Conservation (phyloP, 1,284 basidiomycete species). For the Sphaerobolus stellatus region DNA sequence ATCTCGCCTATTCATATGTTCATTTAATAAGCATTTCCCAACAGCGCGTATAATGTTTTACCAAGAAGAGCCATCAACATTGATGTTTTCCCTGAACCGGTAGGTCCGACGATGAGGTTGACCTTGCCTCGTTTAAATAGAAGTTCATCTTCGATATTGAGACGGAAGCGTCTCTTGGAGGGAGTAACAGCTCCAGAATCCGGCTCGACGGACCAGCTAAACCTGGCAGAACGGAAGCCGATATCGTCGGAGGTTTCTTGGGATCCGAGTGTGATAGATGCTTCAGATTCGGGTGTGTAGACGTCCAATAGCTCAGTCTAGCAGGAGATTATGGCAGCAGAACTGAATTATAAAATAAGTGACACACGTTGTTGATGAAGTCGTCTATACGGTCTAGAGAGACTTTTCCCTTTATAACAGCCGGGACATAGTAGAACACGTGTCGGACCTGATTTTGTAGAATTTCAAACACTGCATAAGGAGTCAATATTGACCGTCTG, state of each 20-base stretch:
- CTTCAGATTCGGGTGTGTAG: slow-evolving; percentile 32
- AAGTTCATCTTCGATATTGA: slow-evolving; percentile 50
- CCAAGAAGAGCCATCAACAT: slow-evolving; percentile 52
- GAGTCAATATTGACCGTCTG: too few relatives aligned
- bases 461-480: not conserved
- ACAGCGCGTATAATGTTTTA: slow-evolving; percentile 6
- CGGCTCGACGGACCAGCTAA: slow-evolving; percentile 44
- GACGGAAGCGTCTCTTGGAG: slow-evolving; percentile 39
- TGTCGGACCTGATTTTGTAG: not conserved
- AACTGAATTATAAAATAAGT: too few relatives aligned
- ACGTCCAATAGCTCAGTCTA: slow-evolving; percentile 57
- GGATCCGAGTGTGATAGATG: slow-evolving; percentile 25
- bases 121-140: slow-evolving; percentile 55
- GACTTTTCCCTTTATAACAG: slow-evolving; percentile 38
- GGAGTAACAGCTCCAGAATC: slow-evolving; percentile 28
- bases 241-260: slow-evolving; percentile 27
- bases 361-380: slow-evolving; percentile 41
- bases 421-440: not conserved
- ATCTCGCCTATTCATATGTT: slow-evolving; percentile 24
- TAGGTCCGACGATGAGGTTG: slow-evolving; percentile 58
- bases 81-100: slow-evolving; percentile 44
- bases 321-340: not conserved
- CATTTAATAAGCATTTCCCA: slow-evolving; percentile 8
- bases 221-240: slow-evolving; percentile 44
- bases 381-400: slow-evolving; percentile 46